Evolutionary conservation across 441 rosid genomes (phyloP), one percentile per base, ranked within the genome.

Genomic region (Gossypium lobatum): DNA sequence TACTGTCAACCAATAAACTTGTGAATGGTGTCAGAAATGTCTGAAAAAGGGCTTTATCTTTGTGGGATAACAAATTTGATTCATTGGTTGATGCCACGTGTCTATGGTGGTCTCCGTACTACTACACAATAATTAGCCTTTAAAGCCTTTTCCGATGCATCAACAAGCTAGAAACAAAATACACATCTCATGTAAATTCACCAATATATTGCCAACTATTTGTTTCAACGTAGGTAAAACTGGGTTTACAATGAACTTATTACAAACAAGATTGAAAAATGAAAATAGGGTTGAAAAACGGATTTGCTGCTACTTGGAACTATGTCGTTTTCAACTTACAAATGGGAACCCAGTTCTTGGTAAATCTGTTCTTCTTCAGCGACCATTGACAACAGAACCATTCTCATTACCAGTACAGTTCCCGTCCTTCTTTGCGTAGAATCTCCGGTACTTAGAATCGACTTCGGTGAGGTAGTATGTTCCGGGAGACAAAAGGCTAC

Each of bases 391-490:
- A 25, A 86, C 20, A 14, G 84, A 77, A 63, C 90, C 93, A 59
- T 87, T 89, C 64, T 81, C 83, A n/a, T 65, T 17, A 34, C 45
- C 18, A n/a, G 72, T 21, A 11, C 17, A 60, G 1, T 79, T 89
- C 6, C 78, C 77, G 34, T 66, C 81, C 85, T 88, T 94, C 83
- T 85, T 77, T 34, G 91, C 83, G 39, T 94, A 94, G 82, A 92
- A 94, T 83, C 98, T 88, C 78, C 97, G 85, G 82, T 92, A 94
- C 92, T 78, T 82, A 54, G 89, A 78, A 80, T 94, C 98, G 6
- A 92, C 97, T 83, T 94, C 90, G 1, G 95, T 94, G 75, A 94
- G 92, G 72, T 89, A 94, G 84, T 87, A 91, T 23, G 98, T 91
- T 58, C 93, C 98, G 0, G 96, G 87, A 63, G 93, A 84, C 87